Conservation (phyloP, 495 filamentous ascomycete genomes). For the Hypoxylon crocopeplum region DNA sequence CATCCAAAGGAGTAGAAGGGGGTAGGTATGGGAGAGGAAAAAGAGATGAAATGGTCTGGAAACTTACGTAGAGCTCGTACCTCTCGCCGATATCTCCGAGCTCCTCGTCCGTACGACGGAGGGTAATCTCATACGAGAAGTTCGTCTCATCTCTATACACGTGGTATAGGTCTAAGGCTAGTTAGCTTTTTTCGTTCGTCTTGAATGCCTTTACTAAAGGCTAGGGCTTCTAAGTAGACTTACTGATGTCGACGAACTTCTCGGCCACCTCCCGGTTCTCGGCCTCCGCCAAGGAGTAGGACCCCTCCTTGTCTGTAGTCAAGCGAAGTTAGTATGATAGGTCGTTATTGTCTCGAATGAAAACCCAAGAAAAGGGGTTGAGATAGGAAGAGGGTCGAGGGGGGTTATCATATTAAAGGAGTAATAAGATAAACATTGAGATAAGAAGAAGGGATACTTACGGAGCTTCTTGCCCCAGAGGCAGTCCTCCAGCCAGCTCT, state of each 20-base stretch:
- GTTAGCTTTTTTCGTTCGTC: neutral
- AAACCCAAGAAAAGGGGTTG: neutral
- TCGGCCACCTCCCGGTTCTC: conserved; percentile 48
- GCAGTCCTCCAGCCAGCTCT: conserved; percentile 52
- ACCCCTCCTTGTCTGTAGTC: conserved; percentile 19
- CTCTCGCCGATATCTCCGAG: no score
- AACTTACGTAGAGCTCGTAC: conserved; percentile 46
- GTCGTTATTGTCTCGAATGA: neutral
- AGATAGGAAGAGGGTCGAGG: no score
- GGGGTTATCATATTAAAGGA: no score
- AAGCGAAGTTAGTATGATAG: neutral
- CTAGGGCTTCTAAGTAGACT: no score
- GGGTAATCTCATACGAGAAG: conserved; percentile 45
- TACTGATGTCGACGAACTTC: conserved; percentile 45
- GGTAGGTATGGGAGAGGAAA: neutral
- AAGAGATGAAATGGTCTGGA: neutral
- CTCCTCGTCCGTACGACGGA: conserved; percentile 42
- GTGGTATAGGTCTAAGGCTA: conserved; percentile 10
- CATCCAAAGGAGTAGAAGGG: neutral
- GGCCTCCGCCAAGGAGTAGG: conserved; percentile 30
- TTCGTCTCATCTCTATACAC: conserved; percentile 43
- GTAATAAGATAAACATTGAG: no score
- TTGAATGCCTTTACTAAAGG: neutral
- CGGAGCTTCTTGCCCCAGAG: conserved; percentile 11
- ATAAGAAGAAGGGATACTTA: conserved; percentile 8